Conservation (phyloP, 257 asterid species). For the Solanum peruvianum region DNA sequence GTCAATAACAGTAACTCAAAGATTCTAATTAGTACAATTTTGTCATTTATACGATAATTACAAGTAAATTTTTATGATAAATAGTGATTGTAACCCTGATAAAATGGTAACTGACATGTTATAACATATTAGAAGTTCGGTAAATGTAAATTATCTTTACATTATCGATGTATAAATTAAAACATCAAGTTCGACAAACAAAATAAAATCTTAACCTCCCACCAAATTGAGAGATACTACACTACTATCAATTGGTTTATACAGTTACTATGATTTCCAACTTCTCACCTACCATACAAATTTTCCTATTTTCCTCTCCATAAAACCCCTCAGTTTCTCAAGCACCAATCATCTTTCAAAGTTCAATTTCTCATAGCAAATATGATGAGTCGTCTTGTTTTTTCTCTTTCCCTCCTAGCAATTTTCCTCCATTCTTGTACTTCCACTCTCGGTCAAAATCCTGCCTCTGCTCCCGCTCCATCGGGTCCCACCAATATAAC, state of each 20-base stretch:
- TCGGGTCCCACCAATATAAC: slow-evolving; percentile 79
- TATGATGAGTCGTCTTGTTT: slow-evolving; percentile 18
- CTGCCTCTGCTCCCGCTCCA: slow-evolving; percentile 48
- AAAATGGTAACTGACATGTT: neutral
- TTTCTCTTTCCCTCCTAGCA: slow-evolving; percentile 5
- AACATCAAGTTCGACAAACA: neutral
- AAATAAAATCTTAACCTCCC: neutral
- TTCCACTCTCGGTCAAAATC: slow-evolving; percentile 31
- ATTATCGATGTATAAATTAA: neutral
- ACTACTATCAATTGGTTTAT: neutral
- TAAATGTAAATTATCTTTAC: neutral
- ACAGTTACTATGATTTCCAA: slow-evolving; percentile 12
- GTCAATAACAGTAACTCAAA: neutral
- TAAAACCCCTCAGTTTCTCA: slow-evolving; percentile 21
- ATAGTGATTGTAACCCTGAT: neutral
- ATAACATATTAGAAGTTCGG: neutral
- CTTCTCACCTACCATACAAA: slow-evolving; percentile 26
- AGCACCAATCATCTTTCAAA: neutral
- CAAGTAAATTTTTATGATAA: neutral
- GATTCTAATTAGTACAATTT: neutral
- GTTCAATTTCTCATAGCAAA: neutral
- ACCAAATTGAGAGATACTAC: neutral
- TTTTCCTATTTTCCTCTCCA: slow-evolving; percentile 10
- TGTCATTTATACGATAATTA: neutral
- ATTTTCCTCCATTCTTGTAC: slow-evolving; percentile 23